phyloP scores from a whole-genome alignment of 495 filamentous ascomycete genomes.

The Diplogelasinospora grovesii region DNA sequence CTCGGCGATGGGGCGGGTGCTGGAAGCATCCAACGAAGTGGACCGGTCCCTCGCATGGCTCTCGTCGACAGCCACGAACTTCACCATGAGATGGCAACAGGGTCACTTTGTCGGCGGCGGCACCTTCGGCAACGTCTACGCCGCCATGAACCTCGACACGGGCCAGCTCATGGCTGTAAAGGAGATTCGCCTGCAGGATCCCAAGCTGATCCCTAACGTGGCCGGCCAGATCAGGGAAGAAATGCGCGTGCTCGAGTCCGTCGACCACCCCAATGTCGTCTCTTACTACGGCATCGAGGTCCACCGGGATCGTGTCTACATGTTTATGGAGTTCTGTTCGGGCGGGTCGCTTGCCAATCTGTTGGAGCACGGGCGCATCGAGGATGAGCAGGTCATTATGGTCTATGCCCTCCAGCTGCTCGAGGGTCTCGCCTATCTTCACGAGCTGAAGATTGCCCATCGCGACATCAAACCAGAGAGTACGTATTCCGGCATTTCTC shows the following conservation, averaged over 20 bases:
- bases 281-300: constrained; percentile 98
- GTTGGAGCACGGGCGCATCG: constrained; percentile 91
- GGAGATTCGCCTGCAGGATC: constrained; percentile 95
- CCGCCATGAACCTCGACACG: constrained; percentile 92
- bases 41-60: constrained; percentile 91
- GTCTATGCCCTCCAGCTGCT: constrained; percentile 95
- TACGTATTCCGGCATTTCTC: constrained; percentile 36
- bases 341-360: constrained; percentile 88
- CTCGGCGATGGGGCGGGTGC: constrained; percentile 77
- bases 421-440: constrained; percentile 91
- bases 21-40: constrained; percentile 91
- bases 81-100: constrained; percentile 94
- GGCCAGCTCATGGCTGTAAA: constrained; percentile 98
- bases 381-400: constrained; percentile 97
- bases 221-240: constrained; percentile 92
- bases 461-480: constrained; percentile 99
- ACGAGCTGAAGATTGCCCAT: constrained; percentile 83
- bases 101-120: constrained; percentile 95
- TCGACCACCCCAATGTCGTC: constrained; percentile 96
- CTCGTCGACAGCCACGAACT: constrained; percentile 88
- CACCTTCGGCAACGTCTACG: constrained; percentile 95
- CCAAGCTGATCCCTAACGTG: constrained; percentile 88
- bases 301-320: constrained; percentile 96
- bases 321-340: constrained; percentile 99
- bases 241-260: constrained; percentile 89